These are phyloP conservation scores for Blastobotrys aristatus DNA, from an alignment of 1,139 yeast genomes.

Conservation along the genomic window DNA sequence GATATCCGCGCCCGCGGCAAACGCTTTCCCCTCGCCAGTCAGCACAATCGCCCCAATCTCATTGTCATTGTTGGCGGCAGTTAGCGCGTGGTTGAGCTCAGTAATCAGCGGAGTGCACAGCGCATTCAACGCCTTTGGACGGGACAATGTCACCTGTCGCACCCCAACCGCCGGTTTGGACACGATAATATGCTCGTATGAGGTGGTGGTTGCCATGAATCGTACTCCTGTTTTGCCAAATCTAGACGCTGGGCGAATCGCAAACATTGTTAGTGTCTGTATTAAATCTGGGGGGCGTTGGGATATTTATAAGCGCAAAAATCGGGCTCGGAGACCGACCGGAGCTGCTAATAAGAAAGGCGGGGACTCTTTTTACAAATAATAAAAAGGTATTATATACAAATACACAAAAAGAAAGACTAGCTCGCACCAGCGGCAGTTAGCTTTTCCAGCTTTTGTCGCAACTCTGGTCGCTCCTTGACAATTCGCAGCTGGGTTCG, in stretches of 20 bases:
- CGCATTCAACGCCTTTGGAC: conserved; percentile 65
- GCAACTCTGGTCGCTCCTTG: conserved; percentile 33
- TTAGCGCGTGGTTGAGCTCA: conserved; percentile 41
- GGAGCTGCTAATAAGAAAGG: not conserved
- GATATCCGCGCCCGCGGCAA: conserved; percentile 54
- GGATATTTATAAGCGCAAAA: not conserved
- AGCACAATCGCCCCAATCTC: conserved; percentile 44
- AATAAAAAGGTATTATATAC: too few relatives aligned
- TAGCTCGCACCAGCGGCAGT: too few relatives aligned
- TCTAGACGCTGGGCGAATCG: conserved; percentile 34
- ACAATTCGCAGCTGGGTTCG: conserved; percentile 33
- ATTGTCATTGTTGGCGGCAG: conserved; percentile 37
- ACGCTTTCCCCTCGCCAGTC: conserved; percentile 44
- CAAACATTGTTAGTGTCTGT: conserved; percentile 16
- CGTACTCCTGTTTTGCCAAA: conserved; percentile 20
- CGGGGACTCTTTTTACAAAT: too few relatives aligned
- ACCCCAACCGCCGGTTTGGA: conserved; percentile 42
- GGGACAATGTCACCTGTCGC: conserved; percentile 50
- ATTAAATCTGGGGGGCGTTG: too few relatives aligned
- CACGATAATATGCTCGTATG: conserved; percentile 38
- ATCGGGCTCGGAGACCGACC: not conserved
- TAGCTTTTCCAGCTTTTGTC: conserved; percentile 27
- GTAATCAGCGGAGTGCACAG: conserved; percentile 45
- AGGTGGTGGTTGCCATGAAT: conserved; percentile 25
- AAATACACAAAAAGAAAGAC: too few relatives aligned